Base-by-base conservation (phyloP, 805 yeast genomes). In the Candida multigemmis region DNA sequence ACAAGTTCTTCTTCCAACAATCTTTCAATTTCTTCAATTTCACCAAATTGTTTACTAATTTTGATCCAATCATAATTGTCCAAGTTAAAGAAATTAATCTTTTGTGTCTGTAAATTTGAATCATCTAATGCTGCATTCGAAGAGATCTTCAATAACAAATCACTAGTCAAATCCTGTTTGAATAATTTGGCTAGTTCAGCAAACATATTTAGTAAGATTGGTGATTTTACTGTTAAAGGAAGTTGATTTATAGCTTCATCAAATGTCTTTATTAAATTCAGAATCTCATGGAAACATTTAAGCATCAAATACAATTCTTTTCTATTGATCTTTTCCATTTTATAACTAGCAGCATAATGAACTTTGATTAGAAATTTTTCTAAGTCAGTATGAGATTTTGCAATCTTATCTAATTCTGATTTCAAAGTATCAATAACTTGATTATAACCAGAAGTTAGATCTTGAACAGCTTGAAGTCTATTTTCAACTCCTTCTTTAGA, bases 391-490 rank as follows among this genome's bases (percentile, higher is more conserved):
- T 30, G 24, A 14, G 45, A 28, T 18, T 45, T 48, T 5, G 50
- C 55, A 12, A 48, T 35, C 21, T 50, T 51, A 7, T 32, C 37
- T 12, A 60, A 27, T 14, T 38, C 34, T 6, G 33, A 34, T 30
- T 41, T 47, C 27, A 61, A 41, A 1, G 55, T 35, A 29, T 61
- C 67, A 4, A 57, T 30, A 7, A 54, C 36, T 24, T 59, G 63
- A 29, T 44, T 47, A 29, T 45, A 60, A 5, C 35, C 46, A 4
- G 36, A 32, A 3, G 40, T 36, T 19, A 61, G 34, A 26, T 50
- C 56, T 3, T 37, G 52, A 6, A 61, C 65, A 0, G 94, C 85
- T 21, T 68, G 69, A 0, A 68, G 53, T 14, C 98, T 63, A n/a
- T 63, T 60, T 30, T 68, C 63, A 2, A 91, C 79, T 6, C 54